Evolutionary conservation across 371 early-diverging fungal genomes (phyloP), one percentile per base, ranked within the genome.

Genomic region (Gilbertella persicaria): DNA sequence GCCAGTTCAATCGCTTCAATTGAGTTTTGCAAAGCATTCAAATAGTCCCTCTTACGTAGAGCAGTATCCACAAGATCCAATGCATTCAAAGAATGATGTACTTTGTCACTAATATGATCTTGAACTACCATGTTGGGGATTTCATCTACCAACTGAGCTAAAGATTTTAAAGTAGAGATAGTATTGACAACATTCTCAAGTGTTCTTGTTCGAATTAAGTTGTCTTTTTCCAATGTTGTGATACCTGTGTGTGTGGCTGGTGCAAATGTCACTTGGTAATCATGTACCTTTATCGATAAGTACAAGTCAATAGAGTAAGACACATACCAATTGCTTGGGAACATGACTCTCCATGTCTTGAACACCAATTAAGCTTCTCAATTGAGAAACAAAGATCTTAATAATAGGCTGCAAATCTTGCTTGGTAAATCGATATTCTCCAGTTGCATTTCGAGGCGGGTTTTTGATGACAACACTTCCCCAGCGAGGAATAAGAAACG

Each of bases 401-500:
- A 95, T 87, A 30, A 89, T 60, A 0, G 85, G 81, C 38, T 88
- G 73, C 53, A 96, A 64, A 5, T 88, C 84, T 14, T 67, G 65
- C 24, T 60, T 56, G n/a, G 76, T 53, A 35, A 79, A 61, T 35
- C 50, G 21, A 45, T 67, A 53, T 50, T 64, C 54, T 12, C 26
- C 36, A 40, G 43, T 28, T 26, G 53, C 37, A 36, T 43, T 29
- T 2, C 42, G 53, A 1, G 73, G 73, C 17, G 72, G 67, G 35
- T 96, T 96, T 13, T 73, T 64, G 36, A 97, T 86, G 0, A 79
- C 73, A 28, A 96, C 77, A 16, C 96, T 97, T 13, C 98, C 98
- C 96, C 96, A 97, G 16, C 89, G 89, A 37, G 95, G 93, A 30
- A 96, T 86, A 23, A 93, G 52, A 54, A 96, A 97, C 0, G 92